These are phyloP conservation scores for Coleophoma crateriformis DNA, from an alignment of 2,329 filamentous ascomycete species.

Conservation along the genomic window DNA sequence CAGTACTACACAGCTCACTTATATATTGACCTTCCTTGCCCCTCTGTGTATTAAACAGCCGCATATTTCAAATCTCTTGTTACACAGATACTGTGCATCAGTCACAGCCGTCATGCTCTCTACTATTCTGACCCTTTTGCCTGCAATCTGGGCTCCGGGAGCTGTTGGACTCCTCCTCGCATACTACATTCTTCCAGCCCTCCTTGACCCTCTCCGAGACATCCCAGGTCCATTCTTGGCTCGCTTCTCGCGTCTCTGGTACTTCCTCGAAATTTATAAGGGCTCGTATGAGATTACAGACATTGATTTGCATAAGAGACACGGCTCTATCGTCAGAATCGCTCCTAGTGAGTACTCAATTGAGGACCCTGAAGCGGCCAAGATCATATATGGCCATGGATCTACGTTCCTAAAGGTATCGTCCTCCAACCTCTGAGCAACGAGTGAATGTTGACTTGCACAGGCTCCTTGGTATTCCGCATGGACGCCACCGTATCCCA, in stretches of 20 bases:
- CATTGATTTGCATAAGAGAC: slow-evolving; percentile 33
- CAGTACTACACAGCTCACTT: too few relatives aligned
- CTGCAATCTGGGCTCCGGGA: too few relatives aligned
- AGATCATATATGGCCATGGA: slow-evolving; percentile 34
- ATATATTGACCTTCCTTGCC: too few relatives aligned
- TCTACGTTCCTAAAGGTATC: slow-evolving; percentile 27
- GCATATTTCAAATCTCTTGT: too few relatives aligned
- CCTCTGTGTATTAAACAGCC: too few relatives aligned
- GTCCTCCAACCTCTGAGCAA: too few relatives aligned
- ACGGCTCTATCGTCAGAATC: slow-evolving; percentile 39
- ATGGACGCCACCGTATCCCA: slow-evolving; percentile 16
- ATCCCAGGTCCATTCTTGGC: slow-evolving; percentile 40
- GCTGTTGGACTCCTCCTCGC: background rate
- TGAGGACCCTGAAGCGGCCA: slow-evolving; percentile 32
- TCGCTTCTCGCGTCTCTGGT: slow-evolving; percentile 39
- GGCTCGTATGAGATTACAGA: slow-evolving; percentile 33
- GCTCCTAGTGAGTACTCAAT: slow-evolving; percentile 43
- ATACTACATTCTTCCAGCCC: slow-evolving; percentile 2
- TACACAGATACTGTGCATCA: too few relatives aligned
- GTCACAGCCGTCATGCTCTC: too few relatives aligned
- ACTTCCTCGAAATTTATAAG: slow-evolving; percentile 30
- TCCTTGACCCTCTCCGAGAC: slow-evolving; percentile 26
- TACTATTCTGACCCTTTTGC: too few relatives aligned
- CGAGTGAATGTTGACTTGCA: slow-evolving; percentile 10
- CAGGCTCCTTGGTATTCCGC: slow-evolving; percentile 25